phyloP scores from a whole-genome alignment of 2,329 filamentous ascomycete species.

The Epichloe sibirici region DNA sequence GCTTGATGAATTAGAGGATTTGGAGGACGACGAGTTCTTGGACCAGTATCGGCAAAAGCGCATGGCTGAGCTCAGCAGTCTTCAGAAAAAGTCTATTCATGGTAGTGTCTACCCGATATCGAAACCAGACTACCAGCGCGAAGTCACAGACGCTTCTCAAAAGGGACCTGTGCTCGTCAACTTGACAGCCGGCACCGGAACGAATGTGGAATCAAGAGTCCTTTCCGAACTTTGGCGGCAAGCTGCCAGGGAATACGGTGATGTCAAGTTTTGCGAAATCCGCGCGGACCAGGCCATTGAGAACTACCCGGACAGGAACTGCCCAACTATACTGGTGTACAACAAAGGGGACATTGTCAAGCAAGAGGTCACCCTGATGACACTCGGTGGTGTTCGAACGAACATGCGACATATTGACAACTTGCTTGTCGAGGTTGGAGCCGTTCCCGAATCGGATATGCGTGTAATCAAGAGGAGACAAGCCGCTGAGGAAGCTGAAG shows the following conservation, averaged over 20 bases:
- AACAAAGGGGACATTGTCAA: constrained; percentile 83
- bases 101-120: constrained; percentile 88
- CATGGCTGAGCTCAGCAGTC: constrained; percentile 63
- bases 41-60: constrained; percentile 81
- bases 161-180: constrained; percentile 63
- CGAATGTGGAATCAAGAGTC: constrained; percentile 74
- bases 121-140: constrained; percentile 83
- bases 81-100: constrained; percentile 68
- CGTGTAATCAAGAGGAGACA: constrained; percentile 54
- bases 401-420: constrained; percentile 66
- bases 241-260: constrained; percentile 73
- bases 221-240: constrained; percentile 78
- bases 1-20: constrained; percentile 83
- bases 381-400: constrained; percentile 61
- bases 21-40: constrained; percentile 87
- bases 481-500: constrained; percentile 47
- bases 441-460: constrained; percentile 65
- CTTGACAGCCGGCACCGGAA: constrained; percentile 63
- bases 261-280: constrained; percentile 97
- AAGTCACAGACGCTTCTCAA: constrained; percentile 82
- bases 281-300: constrained; percentile 87
- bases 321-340: constrained; percentile 87
- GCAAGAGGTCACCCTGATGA: constrained; percentile 81
- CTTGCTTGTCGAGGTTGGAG: constrained; percentile 70
- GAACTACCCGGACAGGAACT: constrained; percentile 89